A percentile compares a stretch with the other conserved stretches of the same genome.
Evolutionary conservation across 2,329 filamentous ascomycete species (phyloP).

Genomic region (Pseudogymnoascus verrucosus): DNA sequence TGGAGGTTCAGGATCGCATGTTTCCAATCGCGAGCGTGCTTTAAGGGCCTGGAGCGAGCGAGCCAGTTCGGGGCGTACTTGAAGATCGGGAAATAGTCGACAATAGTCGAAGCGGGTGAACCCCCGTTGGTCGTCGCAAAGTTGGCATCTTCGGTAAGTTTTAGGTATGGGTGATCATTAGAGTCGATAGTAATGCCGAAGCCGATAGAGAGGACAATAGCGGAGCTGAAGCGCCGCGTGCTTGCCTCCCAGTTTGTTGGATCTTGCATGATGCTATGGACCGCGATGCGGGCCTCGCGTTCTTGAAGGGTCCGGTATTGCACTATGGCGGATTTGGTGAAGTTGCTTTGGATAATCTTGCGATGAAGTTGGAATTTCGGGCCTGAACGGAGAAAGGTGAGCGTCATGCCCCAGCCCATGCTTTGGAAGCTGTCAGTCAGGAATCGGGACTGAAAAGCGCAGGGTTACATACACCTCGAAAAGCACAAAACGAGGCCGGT

Average conservation of each 20-base stretch:
- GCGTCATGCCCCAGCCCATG: slow-evolving; percentile 37
- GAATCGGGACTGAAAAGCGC: neutral
- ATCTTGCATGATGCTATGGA: slow-evolving; percentile 26
- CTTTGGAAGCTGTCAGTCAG: slow-evolving; percentile 3
- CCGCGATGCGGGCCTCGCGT: slow-evolving; percentile 27
- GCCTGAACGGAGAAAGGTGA: slow-evolving; percentile 38
- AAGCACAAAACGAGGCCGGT: slow-evolving; percentile 36
- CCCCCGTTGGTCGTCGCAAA: slow-evolving; percentile 24
- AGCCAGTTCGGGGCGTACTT: slow-evolving; percentile 35
- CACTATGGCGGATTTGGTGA: slow-evolving; percentile 32
- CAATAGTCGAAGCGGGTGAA: slow-evolving; percentile 30
- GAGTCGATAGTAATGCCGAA: slow-evolving; percentile 35
- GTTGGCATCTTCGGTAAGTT: slow-evolving; percentile 29
- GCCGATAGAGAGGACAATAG: slow-evolving; percentile 35
- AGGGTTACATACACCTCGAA: slow-evolving; percentile 11
- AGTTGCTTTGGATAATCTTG: slow-evolving; percentile 36
- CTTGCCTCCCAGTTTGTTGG: slow-evolving; percentile 31
- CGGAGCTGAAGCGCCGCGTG: slow-evolving; percentile 32
- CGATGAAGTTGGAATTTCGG: slow-evolving; percentile 37
- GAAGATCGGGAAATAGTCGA: slow-evolving; percentile 41
- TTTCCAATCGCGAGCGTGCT: slow-evolving; percentile 23
- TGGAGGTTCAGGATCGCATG: slow-evolving; percentile 34
- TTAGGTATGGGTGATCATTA: slow-evolving; percentile 34
- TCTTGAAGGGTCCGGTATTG: slow-evolving; percentile 26
- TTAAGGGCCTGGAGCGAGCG: slow-evolving; percentile 21